phyloP scores from a whole-genome alignment of 805 yeast species.

The Cyberlindnera xylosilytica region DNA sequence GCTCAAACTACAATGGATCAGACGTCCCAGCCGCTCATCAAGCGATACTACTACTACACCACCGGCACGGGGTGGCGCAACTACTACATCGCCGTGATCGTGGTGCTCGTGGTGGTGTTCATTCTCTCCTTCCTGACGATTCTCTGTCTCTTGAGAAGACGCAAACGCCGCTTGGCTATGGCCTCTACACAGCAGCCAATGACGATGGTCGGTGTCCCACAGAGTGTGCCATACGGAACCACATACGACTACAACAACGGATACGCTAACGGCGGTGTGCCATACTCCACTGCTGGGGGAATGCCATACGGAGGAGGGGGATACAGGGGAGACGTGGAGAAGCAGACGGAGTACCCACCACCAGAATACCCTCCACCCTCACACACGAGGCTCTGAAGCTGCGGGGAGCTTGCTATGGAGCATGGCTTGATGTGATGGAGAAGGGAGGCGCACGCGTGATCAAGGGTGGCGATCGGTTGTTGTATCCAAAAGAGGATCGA shows the following conservation, averaged over 20 bases:
- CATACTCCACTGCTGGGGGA: neutral
- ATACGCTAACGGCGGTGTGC: neutral
- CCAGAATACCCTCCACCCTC: constrained; percentile 5
- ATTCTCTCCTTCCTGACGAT: neutral
- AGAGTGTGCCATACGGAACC: too few species aligned
- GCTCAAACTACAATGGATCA: too few species aligned
- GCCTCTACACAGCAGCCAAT: too few species aligned
- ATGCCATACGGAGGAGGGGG: too few species aligned
- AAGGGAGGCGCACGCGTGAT: too few species aligned
- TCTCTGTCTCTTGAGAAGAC: neutral
- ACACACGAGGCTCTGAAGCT: neutral
- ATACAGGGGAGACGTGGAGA: neutral
- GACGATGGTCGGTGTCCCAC: too few species aligned
- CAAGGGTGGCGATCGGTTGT: too few species aligned
- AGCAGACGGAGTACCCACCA: neutral
- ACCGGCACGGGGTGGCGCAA: neutral
- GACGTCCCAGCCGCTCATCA: too few species aligned
- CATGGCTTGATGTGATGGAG: neutral
- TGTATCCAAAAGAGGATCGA: too few species aligned
- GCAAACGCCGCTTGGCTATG: too few species aligned
- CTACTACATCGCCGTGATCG: neutral
- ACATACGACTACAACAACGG: neutral
- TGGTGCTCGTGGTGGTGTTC: neutral
- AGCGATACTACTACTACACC: too few species aligned
- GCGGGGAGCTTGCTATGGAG: too few species aligned